Evolutionary conservation across 106 monocot species (phyloP).

Genomic region (Ottelia alismoides): DNA sequence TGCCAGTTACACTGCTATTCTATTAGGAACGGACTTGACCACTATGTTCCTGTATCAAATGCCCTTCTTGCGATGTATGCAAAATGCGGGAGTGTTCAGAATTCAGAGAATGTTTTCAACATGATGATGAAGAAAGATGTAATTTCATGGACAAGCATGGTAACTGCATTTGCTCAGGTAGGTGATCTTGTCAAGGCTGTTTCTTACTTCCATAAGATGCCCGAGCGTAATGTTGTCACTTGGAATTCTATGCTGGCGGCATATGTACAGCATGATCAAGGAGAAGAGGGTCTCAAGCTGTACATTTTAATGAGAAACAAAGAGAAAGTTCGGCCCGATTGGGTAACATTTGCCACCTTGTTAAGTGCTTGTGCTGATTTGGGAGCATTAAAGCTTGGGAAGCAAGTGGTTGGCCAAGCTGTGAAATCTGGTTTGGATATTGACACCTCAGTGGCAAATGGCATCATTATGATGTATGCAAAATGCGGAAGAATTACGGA

Average conservation of each 20-base stretch:
- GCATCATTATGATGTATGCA: constrained; percentile 67
- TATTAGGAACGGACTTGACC: constrained; percentile 32
- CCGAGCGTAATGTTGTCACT: constrained; percentile 48
- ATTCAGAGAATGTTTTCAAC: constrained; percentile 48
- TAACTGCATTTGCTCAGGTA: constrained; percentile 65
- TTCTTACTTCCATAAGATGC: constrained; percentile 51
- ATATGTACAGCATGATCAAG: constrained; percentile 44
- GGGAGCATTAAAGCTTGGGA: constrained; percentile 44
- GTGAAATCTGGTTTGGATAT: constrained; percentile 35
- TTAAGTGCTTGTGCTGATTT: constrained; percentile 62
- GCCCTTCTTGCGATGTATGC: constrained; percentile 67
- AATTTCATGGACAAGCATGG: constrained; percentile 89
- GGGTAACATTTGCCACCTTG: constrained; percentile 62
- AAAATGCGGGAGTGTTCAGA: constrained; percentile 39
- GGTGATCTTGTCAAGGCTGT: constrained; percentile 45
- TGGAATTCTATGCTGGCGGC: constrained; percentile 83
- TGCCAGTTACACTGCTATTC: constrained; percentile 53
- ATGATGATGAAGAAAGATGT: constrained; percentile 54
- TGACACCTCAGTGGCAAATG: constrained; percentile 55
- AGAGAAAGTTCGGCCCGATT: constrained; percentile 55
- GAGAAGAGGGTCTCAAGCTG: constrained; percentile 62
- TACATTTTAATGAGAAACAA: constrained; percentile 50
- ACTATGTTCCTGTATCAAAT: constrained; percentile 62
- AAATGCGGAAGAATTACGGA: constrained; percentile 75
- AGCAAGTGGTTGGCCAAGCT: constrained; percentile 44